These are phyloP conservation scores for Cystobasidium sp. DNA, from an alignment of 1,284 basidiomycete species.

Conservation along the genomic window DNA sequence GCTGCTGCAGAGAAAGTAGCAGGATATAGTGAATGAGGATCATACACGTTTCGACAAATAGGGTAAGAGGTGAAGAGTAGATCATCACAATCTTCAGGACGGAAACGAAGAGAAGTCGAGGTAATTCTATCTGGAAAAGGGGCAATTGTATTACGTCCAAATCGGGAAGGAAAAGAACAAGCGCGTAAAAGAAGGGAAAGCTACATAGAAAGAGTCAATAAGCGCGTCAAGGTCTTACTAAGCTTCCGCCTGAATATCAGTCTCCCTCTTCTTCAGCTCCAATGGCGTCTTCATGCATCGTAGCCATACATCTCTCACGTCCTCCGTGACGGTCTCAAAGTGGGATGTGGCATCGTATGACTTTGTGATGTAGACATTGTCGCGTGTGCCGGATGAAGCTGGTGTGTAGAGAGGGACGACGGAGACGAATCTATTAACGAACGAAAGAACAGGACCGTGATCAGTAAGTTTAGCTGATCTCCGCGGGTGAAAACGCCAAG, in stretches of 20 bases:
- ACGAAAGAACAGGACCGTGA: background rate
- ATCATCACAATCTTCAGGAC: too few relatives aligned
- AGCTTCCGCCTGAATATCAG: conserved; percentile 32
- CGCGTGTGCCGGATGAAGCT: conserved; percentile 71
- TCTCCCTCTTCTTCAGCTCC: conserved; percentile 79
- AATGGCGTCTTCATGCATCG: conserved; percentile 75
- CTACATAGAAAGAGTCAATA: background rate
- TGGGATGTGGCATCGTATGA: conserved; percentile 99
- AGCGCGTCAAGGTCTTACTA: background rate
- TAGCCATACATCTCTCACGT: conserved; percentile 91
- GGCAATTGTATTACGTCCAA: too few relatives aligned
- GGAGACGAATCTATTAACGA: conserved; percentile 74
- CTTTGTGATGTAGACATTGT: conserved; percentile 91
- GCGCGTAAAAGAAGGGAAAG: background rate
- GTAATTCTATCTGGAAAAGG: too few relatives aligned
- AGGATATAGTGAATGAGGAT: too few relatives aligned
- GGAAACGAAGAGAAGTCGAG: too few relatives aligned
- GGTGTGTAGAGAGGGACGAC: conserved; percentile 89
- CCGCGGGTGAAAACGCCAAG: background rate
- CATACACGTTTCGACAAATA: too few relatives aligned
- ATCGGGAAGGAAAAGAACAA: too few relatives aligned
- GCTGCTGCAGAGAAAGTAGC: too few relatives aligned
- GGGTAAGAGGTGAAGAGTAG: too few relatives aligned
- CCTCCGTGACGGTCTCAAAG: conserved; percentile 78
- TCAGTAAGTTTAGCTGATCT: background rate